Percentiles rank a stretch among this genome's conserved stretches.
Evolutionary conservation across 2,329 filamentous ascomycete genomes (phyloP).

Genomic region (Ophiobolus disseminans): DNA sequence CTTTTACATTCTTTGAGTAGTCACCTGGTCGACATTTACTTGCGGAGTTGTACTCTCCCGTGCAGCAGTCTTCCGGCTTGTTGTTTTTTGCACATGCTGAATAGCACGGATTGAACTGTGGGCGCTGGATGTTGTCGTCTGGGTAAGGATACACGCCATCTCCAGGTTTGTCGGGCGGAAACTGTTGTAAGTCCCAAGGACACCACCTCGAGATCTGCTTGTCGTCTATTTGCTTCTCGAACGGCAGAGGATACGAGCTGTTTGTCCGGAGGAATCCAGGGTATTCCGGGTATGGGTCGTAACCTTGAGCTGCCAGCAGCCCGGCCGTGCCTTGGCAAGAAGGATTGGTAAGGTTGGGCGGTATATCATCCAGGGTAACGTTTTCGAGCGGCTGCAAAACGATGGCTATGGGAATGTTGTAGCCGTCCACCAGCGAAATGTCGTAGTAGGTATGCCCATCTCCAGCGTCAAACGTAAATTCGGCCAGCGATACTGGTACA

Average conservation of each 20-base stretch:
- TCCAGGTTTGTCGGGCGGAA: constrained; percentile 72
- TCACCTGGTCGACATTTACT: constrained; percentile 69
- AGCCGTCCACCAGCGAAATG: constrained; percentile 83
- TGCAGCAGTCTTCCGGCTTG: constrained; percentile 75
- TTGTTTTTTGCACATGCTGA: constrained; percentile 77
- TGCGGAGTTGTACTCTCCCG: constrained; percentile 70
- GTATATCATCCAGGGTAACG: constrained; percentile 66
- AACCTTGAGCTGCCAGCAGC: constrained; percentile 57
- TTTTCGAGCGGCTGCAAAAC: constrained; percentile 62
- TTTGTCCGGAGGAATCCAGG: constrained; percentile 67
- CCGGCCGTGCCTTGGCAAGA: constrained; percentile 77
- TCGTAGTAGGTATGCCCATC: constrained; percentile 79
- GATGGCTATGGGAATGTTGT: constrained; percentile 76
- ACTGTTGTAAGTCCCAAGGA: constrained; percentile 77
- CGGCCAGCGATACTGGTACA: constrained; percentile 77
- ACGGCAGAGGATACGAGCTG: constrained; percentile 69
- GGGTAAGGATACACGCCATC: constrained; percentile 82
- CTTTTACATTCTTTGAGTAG: constrained; percentile 75
- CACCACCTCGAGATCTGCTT: constrained; percentile 72
- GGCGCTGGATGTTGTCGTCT: constrained; percentile 73
- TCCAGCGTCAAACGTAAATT: constrained; percentile 78
- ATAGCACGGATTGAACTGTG: constrained; percentile 77
- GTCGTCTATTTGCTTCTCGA: constrained; percentile 67
- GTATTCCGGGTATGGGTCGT: constrained; percentile 60
- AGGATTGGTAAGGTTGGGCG: constrained; percentile 77